Evolutionary conservation across 208 protist genomes (phyloP).

Genomic region (Porcisia deanei): DNA sequence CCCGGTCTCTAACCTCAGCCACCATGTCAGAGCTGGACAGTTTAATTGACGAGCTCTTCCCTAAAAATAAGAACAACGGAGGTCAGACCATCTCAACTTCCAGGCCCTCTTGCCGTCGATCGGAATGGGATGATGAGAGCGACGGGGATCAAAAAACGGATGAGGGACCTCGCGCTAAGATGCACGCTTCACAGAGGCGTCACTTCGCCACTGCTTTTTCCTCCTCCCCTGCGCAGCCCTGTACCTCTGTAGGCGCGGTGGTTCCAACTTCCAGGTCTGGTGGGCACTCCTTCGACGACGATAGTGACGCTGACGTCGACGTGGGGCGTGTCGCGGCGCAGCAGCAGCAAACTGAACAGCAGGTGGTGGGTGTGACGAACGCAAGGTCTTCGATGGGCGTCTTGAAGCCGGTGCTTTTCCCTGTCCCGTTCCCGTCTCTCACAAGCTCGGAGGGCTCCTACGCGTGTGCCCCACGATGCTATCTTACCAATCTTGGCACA

Average conservation of each 20-base stretch:
- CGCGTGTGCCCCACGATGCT: slow-evolving; percentile 54
- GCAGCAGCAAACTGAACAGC: not conserved
- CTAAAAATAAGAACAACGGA: slow-evolving; percentile 19
- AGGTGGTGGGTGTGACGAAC: not conserved
- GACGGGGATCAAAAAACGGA: slow-evolving; percentile 28
- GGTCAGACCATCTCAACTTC: not conserved
- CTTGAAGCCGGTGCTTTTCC: slow-evolving; percentile 18
- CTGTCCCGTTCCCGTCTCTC: slow-evolving; percentile 68
- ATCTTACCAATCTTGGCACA: slow-evolving; percentile 59
- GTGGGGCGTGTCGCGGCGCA: not conserved
- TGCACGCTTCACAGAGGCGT: not conserved
- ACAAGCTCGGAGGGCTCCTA: slow-evolving; percentile 25
- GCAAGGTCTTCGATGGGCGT: not conserved
- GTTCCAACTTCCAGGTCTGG: not conserved
- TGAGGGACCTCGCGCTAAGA: too few species aligned
- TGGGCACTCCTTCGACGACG: slow-evolving; percentile 46
- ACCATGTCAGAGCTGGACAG: slow-evolving; percentile 50
- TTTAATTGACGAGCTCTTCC: slow-evolving; percentile 81
- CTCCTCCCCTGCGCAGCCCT: not conserved
- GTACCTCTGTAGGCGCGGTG: not conserved
- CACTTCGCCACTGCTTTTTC: not conserved
- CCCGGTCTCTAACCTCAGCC: not conserved
- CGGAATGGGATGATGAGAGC: slow-evolving; percentile 61
- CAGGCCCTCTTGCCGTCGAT: slow-evolving; percentile 6
- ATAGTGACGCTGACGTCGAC: slow-evolving; percentile 36